Conservation (phyloP, 192 early-diverging fungal genomes). For the Cladochytrium replicatum region DNA sequence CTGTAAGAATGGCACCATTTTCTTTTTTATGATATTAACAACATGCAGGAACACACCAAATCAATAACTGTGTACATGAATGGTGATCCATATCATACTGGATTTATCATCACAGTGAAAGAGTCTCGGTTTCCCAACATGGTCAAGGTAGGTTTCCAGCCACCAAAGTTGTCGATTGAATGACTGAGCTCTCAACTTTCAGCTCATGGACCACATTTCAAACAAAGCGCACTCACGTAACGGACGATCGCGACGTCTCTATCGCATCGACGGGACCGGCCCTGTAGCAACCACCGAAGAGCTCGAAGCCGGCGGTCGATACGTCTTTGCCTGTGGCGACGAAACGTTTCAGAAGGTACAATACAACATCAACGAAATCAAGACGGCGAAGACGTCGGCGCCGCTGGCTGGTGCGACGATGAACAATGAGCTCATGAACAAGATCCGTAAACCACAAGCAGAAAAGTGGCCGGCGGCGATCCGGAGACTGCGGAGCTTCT, state of each 20-base stretch:
- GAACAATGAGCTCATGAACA: slow-evolving; percentile 2
- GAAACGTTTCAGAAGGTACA: slow-evolving; percentile 28
- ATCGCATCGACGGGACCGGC: slow-evolving; percentile 15
- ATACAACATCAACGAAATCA: slow-evolving; percentile 32
- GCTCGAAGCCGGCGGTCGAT: slow-evolving; percentile 8
- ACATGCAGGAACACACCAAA: not conserved
- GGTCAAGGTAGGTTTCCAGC: slow-evolving; percentile 20
- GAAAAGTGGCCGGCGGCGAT: not conserved
- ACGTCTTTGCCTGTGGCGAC: slow-evolving; percentile 34
- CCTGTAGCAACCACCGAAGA: slow-evolving; percentile 10
- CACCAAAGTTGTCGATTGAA: not conserved
- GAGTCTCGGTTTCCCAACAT: slow-evolving; percentile 27
- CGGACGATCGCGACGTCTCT: slow-evolving; percentile 25
- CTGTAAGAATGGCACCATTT: slow-evolving; percentile 1
- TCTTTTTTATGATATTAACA: slow-evolving; percentile 4
- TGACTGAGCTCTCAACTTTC: not conserved
- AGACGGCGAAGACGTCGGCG: not conserved
- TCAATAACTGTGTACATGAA: slow-evolving; percentile 6
- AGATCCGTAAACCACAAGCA: not conserved
- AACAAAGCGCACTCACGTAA: slow-evolving; percentile 22
- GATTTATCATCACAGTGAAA: slow-evolving; percentile 28
- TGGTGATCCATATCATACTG: slow-evolving; percentile 38
- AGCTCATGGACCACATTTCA: slow-evolving; percentile 40
- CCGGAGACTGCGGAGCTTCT: too few species aligned
- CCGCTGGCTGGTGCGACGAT: not conserved